Base-by-base conservation (phyloP, 495 filamentous ascomycete species). In the Hypoxylon rickii region DNA sequence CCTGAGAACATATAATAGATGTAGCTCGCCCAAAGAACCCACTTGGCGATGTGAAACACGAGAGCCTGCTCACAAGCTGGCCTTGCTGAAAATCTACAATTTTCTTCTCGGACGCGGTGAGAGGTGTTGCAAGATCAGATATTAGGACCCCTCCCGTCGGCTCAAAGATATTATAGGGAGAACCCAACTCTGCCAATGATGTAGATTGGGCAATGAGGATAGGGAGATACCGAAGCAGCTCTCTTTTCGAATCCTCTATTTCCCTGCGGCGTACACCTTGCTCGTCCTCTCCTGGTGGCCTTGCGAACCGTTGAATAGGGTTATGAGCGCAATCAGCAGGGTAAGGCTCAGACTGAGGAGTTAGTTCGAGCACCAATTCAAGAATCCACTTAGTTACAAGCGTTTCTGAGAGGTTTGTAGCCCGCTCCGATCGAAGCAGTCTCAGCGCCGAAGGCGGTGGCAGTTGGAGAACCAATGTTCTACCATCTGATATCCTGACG, bases 341-440 rank as follows among this genome's bases (percentile, higher is more conserved):
- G 7, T 21, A 3, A 33, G 13, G 17, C 15, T 31, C 37, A 31
- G 5, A 42, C 36, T 52, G 37, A 2, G 3, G 37, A 6, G 47
- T 10, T 20, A 38, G n/a, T 22, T 48, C 34, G 32, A 62, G 58
- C 34, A 53, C 34, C 47, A 7, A 3, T 42, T 57, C 48, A 19
- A 49, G 67, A 40, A 73, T 48, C 68, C 69, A 77, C 13, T 54
- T 44, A 3, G 75, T 55, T 3, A 68, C 51, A 1, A 60, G 32
- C 5, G 70, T 67, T 54, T 76, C 76, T 24, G 67, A 65, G 7
- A 58, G 40, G 16, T 71, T 54, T 33, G 70, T 56, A 34, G 38
- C 55, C 46, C 73, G 67, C 46, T 79, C 76, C 22, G 63, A 70
- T 13, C 76, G 65, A 7, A 79, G 63, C n/a, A 75, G 65, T 24